phyloP scores from a whole-genome alignment of 2,329 filamentous ascomycete genomes.

The Fusarium dimerum region DNA sequence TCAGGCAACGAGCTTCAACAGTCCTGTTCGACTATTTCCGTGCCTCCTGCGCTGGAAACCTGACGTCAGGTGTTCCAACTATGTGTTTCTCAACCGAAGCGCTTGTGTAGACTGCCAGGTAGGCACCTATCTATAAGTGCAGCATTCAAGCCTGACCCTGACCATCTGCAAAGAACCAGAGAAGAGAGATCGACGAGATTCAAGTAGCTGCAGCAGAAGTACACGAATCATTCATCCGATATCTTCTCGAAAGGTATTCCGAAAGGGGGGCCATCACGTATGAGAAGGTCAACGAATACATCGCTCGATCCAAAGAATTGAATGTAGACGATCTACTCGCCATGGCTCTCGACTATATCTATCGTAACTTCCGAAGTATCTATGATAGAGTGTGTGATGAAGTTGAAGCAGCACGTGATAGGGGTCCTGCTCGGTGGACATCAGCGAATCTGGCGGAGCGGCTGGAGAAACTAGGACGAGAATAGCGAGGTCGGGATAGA shows the following conservation, averaged over 20 bases:
- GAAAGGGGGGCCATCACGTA: conserved; percentile 25
- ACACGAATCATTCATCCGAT: conserved; percentile 27
- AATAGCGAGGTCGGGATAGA: conserved; percentile 9
- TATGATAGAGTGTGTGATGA: conserved; percentile 22
- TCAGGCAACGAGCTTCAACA: conserved; percentile 18
- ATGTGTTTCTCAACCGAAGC: conserved; percentile 26
- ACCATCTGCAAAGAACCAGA: conserved; percentile 7
- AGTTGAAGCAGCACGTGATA: conserved; percentile 20
- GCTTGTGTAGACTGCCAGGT: conserved; percentile 27
- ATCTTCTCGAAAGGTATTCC: conserved; percentile 25
- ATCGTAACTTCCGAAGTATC: conserved; percentile 21
- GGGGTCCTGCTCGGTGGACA: conserved; percentile 21
- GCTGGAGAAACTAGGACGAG: conserved; percentile 17
- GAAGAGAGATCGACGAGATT: conserved; percentile 12
- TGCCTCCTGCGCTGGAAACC: conserved; percentile 25
- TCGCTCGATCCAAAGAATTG: conserved; percentile 16
- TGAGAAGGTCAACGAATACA: conserved; percentile 22
- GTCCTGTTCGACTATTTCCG: conserved; percentile 20
- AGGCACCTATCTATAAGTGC: conserved; percentile 2
- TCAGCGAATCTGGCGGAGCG: conserved; percentile 19
- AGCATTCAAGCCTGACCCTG: conserved; percentile 11
- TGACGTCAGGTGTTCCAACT: conserved; percentile 26
- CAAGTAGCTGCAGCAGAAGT: conserved; percentile 21
- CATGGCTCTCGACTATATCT: conserved; percentile 23
- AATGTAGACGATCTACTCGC: conserved; percentile 25